Percentiles rank a stretch among this genome's conserved stretches.
phyloP scores from a whole-genome alignment of 192 early-diverging fungal species.

The Linnemannia schmuckeri region DNA sequence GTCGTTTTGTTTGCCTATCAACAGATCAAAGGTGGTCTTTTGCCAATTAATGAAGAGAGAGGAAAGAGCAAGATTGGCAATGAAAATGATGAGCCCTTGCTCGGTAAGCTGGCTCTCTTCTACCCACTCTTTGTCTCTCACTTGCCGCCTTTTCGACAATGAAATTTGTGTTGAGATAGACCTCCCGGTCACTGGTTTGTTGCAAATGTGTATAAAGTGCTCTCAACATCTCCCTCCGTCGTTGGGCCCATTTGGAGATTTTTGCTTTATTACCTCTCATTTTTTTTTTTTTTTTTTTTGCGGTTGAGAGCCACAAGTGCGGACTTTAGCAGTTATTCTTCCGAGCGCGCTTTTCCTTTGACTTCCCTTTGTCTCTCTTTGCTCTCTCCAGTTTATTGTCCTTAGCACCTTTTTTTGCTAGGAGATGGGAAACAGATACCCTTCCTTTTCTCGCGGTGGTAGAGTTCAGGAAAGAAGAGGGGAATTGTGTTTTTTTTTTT shows the following conservation, averaged over 20 bases:
- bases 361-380: neutral
- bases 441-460: no score
- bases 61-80: neutral
- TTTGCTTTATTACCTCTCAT: no score
- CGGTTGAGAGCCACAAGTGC: slow-evolving; percentile 3
- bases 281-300: neutral
- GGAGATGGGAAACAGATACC: neutral
- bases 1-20: neutral
- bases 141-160: neutral
- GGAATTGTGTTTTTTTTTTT: neutral
- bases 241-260: neutral
- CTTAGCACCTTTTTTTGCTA: neutral
- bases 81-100: neutral
- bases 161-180: no score
- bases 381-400: neutral
- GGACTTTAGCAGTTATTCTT: slow-evolving; percentile 3
- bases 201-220: neutral
- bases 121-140: neutral
- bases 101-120: slow-evolving; percentile 4
- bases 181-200: neutral
- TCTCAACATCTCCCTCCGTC: neutral
- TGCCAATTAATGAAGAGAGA: neutral
- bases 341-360: neutral
- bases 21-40: neutral
- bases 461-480: neutral